Conservation (phyloP, 2,329 filamentous ascomycete species). For the Sporothrix sp. region DNA sequence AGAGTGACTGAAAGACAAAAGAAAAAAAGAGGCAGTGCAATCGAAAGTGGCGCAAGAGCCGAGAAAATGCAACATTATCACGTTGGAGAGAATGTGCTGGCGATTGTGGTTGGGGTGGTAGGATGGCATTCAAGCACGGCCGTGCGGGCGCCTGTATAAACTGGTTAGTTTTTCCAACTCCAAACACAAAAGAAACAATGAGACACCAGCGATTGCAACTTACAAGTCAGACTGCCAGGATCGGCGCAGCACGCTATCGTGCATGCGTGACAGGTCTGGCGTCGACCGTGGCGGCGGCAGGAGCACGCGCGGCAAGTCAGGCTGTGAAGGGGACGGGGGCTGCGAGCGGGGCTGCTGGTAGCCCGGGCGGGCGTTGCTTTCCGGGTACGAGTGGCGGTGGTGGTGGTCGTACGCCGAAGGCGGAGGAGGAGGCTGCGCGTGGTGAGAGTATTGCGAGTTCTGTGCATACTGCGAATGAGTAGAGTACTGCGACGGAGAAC, state of each 20-base stretch:
- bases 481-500: not conserved
- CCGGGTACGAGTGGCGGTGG: not conserved
- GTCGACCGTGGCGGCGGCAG: constrained; percentile 15
- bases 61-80: not conserved
- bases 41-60: too few relatives aligned
- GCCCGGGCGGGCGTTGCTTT: not conserved
- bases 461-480: constrained; percentile 3
- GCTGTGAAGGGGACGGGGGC: constrained; percentile 6
- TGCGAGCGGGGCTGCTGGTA: constrained; percentile 7
- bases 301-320: constrained; percentile 10
- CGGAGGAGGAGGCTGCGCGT: not conserved
- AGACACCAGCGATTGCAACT: too few relatives aligned
- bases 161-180: constrained; percentile 20
- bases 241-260: constrained; percentile 38
- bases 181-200: too few relatives aligned
- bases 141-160: constrained; percentile 36
- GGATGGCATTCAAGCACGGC: constrained; percentile 22
- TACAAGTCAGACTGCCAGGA: constrained; percentile 44
- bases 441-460: constrained; percentile 10
- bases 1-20: too few relatives aligned
- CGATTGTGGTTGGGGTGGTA: too few relatives aligned
- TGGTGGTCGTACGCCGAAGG: not conserved
- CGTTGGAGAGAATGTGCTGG: too few relatives aligned
- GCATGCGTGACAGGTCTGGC: constrained; percentile 36
- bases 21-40: too few relatives aligned